phyloP scores from a whole-genome alignment of 768 basidiomycete genomes.

The Terana coerulea region DNA sequence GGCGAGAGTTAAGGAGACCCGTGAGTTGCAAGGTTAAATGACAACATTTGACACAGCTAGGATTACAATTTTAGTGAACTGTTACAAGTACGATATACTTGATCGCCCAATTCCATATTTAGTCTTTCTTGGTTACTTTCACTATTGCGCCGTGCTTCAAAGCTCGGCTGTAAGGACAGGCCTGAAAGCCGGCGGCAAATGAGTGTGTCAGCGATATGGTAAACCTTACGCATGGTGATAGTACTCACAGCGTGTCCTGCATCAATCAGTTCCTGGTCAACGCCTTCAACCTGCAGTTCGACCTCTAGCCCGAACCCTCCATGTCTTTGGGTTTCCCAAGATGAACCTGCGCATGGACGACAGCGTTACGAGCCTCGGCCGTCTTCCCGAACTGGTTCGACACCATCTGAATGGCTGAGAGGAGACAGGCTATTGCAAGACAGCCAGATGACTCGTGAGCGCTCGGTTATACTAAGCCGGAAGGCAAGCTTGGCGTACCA shows the following conservation, averaged over 20 bases:
- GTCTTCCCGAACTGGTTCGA: constrained; percentile 52
- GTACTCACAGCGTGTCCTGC: constrained; percentile 64
- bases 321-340: constrained; percentile 57
- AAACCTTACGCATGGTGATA: no score
- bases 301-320: constrained; percentile 66
- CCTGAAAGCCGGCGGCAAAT: constrained; percentile 38
- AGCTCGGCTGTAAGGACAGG: constrained; percentile 69
- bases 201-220: not conserved
- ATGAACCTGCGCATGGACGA: constrained; percentile 58
- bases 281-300: constrained; percentile 66
- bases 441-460: no score
- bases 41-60: no score
- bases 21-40: no score
- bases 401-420: constrained; percentile 63
- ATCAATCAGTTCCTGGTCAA: constrained; percentile 59
- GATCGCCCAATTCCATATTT: no score
- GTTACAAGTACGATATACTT: no score
- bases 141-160: constrained; percentile 54
- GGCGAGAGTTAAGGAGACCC: no score
- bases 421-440: constrained; percentile 67
- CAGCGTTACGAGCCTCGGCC: constrained; percentile 52
- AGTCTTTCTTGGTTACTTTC: constrained; percentile 43
- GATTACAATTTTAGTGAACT: no score
- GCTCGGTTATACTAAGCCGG: not conserved
- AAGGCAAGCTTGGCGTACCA: constrained; percentile 18